Evolutionary conservation across 495 filamentous ascomycete genomes (phyloP).

Genomic region (Penicillium psychrofluorescens): DNA sequence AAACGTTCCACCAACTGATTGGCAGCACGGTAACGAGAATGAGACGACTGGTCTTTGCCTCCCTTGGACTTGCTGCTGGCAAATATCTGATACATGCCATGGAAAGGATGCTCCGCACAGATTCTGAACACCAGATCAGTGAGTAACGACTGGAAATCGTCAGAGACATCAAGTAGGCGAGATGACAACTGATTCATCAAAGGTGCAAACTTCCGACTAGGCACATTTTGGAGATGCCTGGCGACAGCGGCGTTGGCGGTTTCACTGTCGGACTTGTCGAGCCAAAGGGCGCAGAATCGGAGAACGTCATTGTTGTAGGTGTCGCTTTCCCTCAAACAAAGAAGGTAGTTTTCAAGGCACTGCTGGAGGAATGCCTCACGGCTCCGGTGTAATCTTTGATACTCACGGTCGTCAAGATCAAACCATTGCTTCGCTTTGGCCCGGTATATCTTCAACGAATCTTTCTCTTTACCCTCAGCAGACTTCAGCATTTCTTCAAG

Average conservation of each 20-base stretch:
- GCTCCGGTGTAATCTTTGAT: slow-evolving; percentile 64
- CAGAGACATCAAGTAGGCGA: slow-evolving; percentile 61
- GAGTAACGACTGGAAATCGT: slow-evolving; percentile 69
- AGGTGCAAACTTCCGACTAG: slow-evolving; percentile 83
- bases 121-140: slow-evolving; percentile 67
- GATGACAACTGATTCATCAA: slow-evolving; percentile 96
- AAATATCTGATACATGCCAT: slow-evolving; percentile 94
- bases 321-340: slow-evolving; percentile 75
- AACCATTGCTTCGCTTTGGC: slow-evolving; percentile 81
- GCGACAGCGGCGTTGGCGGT: slow-evolving; percentile 71
- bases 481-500: slow-evolving; percentile 50
- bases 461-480: slow-evolving; percentile 44
- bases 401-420: slow-evolving; percentile 78
- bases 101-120: slow-evolving; percentile 87
- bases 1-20: slow-evolving; percentile 55
- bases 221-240: slow-evolving; percentile 61
- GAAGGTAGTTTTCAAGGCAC: slow-evolving; percentile 92
- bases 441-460: slow-evolving; percentile 34
- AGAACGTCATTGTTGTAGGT: slow-evolving; percentile 82
- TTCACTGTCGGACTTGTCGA: slow-evolving; percentile 66
- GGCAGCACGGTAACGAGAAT: slow-evolving; percentile 67
- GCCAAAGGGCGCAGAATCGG: slow-evolving; percentile 92
- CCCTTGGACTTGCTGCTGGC: slow-evolving; percentile 61
- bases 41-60: slow-evolving; percentile 62
- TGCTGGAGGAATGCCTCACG: slow-evolving; percentile 75